Evolutionary conservation across 495 filamentous ascomycete species (phyloP), one percentile per base, ranked within the genome.

Genomic region (Podospora australis): DNA sequence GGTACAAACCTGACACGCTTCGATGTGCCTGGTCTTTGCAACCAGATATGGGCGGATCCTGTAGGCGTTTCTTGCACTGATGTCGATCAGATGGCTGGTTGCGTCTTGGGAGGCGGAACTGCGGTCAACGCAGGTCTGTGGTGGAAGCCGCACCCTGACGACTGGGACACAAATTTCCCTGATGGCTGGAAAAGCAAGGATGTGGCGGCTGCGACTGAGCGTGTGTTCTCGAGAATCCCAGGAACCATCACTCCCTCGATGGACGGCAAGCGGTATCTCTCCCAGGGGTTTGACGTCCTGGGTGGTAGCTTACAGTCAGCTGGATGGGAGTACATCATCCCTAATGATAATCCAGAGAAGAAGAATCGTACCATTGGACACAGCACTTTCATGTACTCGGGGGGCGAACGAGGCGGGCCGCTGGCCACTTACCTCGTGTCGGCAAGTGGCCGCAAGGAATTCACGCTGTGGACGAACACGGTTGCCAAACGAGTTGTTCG

Each of bases 161-260:
- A 88, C 57, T 88, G 83, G 70, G 77, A 88, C 53, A 73, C 74
- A 54, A 82, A 83, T 58, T 89, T 86, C 65, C 84, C 85, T 5
- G 39, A 65, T 28, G 83, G 81, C 6, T 88, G 85, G 84, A 78
- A 82, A 56, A 72, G 77, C 30, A 59, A 71, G 6, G 81, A 88
- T 55, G 71, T 88, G 61, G 62, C 60, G 46, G 58, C 69, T 38
- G 74, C 84, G 23, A 77, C 77, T 16, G 62, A 71, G 6, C 69
- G 75, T 2, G 78, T 85, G 4, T 88, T 86, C 62, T 60, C 67
- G 20, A 73, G 79, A 36, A 86, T 86, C 52, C 81, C 83, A 0
- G 81, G 82, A n/a, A 87, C 81, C 22, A 77, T 78, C 50, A 63
- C 67, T 30, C 82, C 85, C 3, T 86, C 81, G 0, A 57, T 68